These are phyloP conservation scores for Scheffersomyces lignicola DNA, from an alignment of 1,139 yeast species.

Conservation along the genomic window DNA sequence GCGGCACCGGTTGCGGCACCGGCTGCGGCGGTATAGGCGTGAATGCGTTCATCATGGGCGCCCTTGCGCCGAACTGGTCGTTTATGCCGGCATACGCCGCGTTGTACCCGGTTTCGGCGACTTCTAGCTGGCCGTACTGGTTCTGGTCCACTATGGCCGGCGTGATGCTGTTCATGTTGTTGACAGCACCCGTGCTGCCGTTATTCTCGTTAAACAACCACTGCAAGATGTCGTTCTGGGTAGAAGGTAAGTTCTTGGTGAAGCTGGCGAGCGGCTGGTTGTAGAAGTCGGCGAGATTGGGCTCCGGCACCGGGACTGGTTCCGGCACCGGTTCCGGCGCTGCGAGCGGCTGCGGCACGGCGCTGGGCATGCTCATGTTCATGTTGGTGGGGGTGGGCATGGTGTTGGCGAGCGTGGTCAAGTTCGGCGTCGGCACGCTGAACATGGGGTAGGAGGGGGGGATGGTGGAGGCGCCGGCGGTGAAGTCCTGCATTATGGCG, in stretches of 20 bases:
- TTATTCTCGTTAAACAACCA: constrained; percentile 29
- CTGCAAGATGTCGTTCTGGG: constrained; percentile 39
- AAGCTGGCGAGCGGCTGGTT: constrained; percentile 7
- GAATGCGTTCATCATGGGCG: constrained; percentile 6
- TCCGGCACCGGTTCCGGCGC: constrained; percentile 1
- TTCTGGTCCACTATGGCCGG: constrained; percentile 19
- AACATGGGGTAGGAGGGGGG: constrained; percentile 1
- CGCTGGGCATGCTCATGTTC: background rate
- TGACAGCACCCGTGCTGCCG: too few relatives aligned
- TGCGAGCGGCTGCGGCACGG: background rate
- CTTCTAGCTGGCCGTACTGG: too few relatives aligned
- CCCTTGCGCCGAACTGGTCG: constrained; percentile 2
- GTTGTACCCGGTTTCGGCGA: constrained; percentile 4
- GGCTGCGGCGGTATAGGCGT: background rate
- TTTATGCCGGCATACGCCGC: constrained; percentile 6
- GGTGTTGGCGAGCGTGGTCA: background rate
- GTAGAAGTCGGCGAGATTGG: constrained; percentile 8
- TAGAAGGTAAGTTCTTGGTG: constrained; percentile 15
- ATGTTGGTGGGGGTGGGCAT: constrained; percentile 1
- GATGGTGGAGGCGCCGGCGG: background rate
- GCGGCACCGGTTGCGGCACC: constrained; percentile 3
- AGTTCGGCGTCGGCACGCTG: constrained; percentile 1
- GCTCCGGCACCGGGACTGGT: background rate
- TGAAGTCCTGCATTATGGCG: background rate
- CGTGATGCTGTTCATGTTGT: constrained; percentile 4